Evolutionary conservation across 2,329 filamentous ascomycete species (phyloP).

Genomic region (Davidsoniella virescens): DNA sequence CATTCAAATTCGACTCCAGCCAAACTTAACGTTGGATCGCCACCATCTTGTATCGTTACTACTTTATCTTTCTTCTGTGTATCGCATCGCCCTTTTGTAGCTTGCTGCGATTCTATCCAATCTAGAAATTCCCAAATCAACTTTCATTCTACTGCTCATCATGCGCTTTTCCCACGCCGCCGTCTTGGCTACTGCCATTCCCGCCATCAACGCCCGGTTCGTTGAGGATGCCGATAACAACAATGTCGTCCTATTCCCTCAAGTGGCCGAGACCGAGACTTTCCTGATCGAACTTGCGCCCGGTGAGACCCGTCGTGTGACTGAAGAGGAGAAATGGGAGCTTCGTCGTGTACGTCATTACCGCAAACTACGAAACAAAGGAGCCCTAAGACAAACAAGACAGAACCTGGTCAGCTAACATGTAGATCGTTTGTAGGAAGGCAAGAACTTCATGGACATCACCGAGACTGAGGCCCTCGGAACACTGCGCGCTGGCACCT

Average conservation of each 20-base stretch:
- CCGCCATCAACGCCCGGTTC: slow-evolving; percentile 38
- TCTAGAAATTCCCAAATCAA: neutral
- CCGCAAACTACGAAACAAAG: slow-evolving; percentile 1
- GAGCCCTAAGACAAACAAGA: neutral
- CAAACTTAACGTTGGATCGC: too few relatives aligned
- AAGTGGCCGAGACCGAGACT: slow-evolving; percentile 30
- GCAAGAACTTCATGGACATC: slow-evolving; percentile 86
- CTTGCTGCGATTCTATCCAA: neutral
- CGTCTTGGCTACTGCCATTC: slow-evolving; percentile 37
- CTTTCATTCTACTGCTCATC: slow-evolving; percentile 4
- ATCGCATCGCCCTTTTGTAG: neutral
- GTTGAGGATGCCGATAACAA: slow-evolving; percentile 35
- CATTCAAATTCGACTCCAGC: too few relatives aligned
- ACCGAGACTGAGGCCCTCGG: slow-evolving; percentile 52
- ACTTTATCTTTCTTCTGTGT: neutral
- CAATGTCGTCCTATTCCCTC: slow-evolving; percentile 31
- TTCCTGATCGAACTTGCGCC: slow-evolving; percentile 76
- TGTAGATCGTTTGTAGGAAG: slow-evolving; percentile 37
- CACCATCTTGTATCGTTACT: too few relatives aligned
- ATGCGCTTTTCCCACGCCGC: slow-evolving; percentile 41
- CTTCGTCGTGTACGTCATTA: slow-evolving; percentile 52
- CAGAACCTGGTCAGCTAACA: neutral
- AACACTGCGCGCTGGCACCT: slow-evolving; percentile 18
- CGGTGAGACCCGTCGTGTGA: slow-evolving; percentile 71
- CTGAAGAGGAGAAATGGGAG: slow-evolving; percentile 90